A percentile compares a stretch with the other conserved stretches of the same genome.
phyloP scores from a whole-genome alignment of 768 basidiomycete genomes.

The Pulveroboletus sp. region DNA sequence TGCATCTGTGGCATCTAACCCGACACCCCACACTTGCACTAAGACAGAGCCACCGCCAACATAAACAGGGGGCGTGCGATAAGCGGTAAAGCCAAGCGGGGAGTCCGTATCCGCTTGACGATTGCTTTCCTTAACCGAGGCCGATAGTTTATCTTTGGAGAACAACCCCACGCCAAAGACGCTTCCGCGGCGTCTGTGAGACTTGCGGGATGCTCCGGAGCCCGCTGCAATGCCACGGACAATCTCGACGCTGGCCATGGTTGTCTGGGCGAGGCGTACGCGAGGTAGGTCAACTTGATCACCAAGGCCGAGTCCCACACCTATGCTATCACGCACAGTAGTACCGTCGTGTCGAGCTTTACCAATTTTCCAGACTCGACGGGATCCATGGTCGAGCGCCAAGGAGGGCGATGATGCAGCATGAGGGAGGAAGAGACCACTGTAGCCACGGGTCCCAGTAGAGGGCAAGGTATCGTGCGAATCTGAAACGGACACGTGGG shows the following conservation, averaged over 20 bases:
- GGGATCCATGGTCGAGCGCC: constrained; percentile 8
- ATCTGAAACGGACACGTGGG: constrained; percentile 26
- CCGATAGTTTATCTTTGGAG: constrained; percentile 22
- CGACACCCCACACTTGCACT: constrained; percentile 89
- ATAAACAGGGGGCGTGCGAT: constrained; percentile 67
- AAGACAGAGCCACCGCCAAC: constrained; percentile 67
- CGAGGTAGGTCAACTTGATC: constrained; percentile 68
- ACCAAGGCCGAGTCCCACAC: constrained; percentile 27
- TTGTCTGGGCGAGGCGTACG: constrained; percentile 76
- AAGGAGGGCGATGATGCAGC: constrained; percentile 23
- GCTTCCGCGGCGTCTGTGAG: constrained; percentile 17
- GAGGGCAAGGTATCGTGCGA: constrained; percentile 31
- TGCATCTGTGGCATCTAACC: constrained; percentile 69
- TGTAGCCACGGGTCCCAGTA: constrained; percentile 55
- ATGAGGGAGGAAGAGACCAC: constrained; percentile 49
- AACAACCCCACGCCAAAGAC: constrained; percentile 29
- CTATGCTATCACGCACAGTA: constrained; percentile 23
- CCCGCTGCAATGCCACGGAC: constrained; percentile 48
- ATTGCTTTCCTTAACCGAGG: constrained; percentile 10
- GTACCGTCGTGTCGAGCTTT: constrained; percentile 5
- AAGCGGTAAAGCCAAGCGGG: constrained; percentile 61
- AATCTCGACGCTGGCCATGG: constrained; percentile 85
- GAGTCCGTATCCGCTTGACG: constrained; percentile 17
- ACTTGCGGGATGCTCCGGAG: constrained; percentile 12
- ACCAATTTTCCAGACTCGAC: constrained; percentile 25